A percentile compares a stretch with the other conserved stretches of the same genome.
phyloP scores from a whole-genome alignment of 2,329 filamentous ascomycete genomes.

The Colletotrichum sidae region DNA sequence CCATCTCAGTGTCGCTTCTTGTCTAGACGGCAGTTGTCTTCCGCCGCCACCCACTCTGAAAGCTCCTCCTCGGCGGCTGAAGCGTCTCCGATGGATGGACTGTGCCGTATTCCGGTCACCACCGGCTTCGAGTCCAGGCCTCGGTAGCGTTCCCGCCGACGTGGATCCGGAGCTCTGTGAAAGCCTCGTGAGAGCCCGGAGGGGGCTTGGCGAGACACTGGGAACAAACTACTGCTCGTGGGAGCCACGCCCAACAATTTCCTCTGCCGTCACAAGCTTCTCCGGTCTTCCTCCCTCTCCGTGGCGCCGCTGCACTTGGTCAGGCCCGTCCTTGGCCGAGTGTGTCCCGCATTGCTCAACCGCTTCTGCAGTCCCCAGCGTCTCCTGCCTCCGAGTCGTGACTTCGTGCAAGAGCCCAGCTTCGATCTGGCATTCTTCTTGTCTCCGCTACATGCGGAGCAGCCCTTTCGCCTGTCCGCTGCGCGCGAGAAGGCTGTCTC shows the following conservation, averaged over 20 bases:
- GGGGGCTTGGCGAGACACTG: not conserved
- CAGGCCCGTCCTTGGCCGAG: conserved; percentile 9
- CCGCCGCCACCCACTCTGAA: too few relatives aligned
- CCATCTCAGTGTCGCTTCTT: too few relatives aligned
- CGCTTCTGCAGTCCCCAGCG: not conserved
- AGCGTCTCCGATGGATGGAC: not conserved
- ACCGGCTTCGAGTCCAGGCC: conserved; percentile 12
- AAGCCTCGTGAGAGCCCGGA: not conserved
- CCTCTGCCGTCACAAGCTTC: not conserved
- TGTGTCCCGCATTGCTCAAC: conserved; percentile 1
- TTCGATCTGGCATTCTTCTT: conserved; percentile 1
- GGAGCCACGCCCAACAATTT: not conserved
- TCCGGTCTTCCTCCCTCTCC: not conserved
- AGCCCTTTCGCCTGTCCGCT: conserved; percentile 1
- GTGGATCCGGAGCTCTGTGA: not conserved
- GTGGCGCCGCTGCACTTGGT: conserved; percentile 25
- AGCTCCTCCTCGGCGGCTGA: too few relatives aligned
- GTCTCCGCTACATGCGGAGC: conserved; percentile 16
- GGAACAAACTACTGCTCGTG: not conserved
- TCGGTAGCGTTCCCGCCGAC: not conserved
- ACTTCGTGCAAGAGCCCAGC: not conserved
- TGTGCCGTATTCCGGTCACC: conserved; percentile 1
- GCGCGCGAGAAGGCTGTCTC: not conserved
- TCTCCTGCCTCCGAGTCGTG: not conserved
- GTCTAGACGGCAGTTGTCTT: too few relatives aligned